phyloP scores from a whole-genome alignment of 768 basidiomycete species.

The Dendrothele bispora region DNA sequence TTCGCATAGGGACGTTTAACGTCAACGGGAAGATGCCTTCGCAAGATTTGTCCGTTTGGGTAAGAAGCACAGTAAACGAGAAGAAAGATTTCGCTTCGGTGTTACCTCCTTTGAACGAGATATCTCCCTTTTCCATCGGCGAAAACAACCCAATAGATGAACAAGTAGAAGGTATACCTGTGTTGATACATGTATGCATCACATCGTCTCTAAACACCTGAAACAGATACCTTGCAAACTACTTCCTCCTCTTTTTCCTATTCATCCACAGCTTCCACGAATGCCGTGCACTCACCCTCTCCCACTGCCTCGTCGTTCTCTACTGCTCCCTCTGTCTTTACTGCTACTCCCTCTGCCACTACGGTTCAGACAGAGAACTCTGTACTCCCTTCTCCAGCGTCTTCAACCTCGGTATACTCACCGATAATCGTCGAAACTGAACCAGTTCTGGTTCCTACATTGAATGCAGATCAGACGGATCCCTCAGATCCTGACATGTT shows the following conservation, averaged over 20 bases:
- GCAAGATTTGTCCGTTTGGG: conserved; percentile 70
- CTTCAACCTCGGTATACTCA: background rate
- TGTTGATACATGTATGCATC: background rate
- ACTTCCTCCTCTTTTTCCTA: background rate
- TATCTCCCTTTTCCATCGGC: conserved; percentile 38
- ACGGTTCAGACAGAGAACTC: background rate
- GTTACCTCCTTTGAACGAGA: conserved; percentile 33
- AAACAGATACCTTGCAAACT: background rate
- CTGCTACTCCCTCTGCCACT: background rate
- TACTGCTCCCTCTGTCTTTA: background rate
- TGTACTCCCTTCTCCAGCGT: background rate
- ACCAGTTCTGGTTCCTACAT: background rate
- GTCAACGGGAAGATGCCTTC: conserved; percentile 78
- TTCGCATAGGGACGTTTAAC: conserved; percentile 82
- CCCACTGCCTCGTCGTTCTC: no score
- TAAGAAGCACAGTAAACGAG: conserved; percentile 32
- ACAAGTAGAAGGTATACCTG: background rate
- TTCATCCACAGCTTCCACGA: conserved; percentile 1
- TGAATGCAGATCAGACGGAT: conserved; percentile 18
- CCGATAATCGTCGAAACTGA: background rate
- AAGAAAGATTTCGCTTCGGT: conserved; percentile 6
- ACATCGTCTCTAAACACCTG: no score
- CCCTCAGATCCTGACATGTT: conserved; percentile 61
- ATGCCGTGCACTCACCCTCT: conserved; percentile 1
- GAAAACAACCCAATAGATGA: conserved; percentile 20